These are phyloP conservation scores for Rhodotorula sp. DNA, from an alignment of 1,284 basidiomycete species.

Conservation along the genomic window DNA sequence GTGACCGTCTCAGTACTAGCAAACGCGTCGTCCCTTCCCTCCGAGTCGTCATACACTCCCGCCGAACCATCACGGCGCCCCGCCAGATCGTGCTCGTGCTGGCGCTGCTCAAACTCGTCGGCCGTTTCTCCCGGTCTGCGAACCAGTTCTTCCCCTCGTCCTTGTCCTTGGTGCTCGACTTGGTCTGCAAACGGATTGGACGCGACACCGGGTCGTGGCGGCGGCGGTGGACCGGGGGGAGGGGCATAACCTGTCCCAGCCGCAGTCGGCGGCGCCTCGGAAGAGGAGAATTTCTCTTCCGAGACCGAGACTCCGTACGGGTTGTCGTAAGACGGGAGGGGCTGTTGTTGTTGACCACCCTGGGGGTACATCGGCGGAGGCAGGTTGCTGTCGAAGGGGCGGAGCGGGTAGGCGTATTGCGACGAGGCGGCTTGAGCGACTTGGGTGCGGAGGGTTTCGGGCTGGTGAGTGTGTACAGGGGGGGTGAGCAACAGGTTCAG, in stretches of 20 bases:
- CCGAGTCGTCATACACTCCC: background rate
- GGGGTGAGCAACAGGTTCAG: too few species aligned
- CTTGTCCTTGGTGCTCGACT: slow-evolving; percentile 8
- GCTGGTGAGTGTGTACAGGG: slow-evolving; percentile 1
- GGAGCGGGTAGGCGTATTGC: slow-evolving; percentile 30
- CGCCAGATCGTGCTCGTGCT: slow-evolving; percentile 18
- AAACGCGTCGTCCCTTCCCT: background rate
- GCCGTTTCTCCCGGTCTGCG: slow-evolving; percentile 18
- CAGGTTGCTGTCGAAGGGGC: slow-evolving; percentile 17
- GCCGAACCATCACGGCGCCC: background rate
- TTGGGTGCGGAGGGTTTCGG: slow-evolving; percentile 26
- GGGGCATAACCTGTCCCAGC: background rate
- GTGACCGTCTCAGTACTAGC: slow-evolving; percentile 37
- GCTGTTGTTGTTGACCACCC: background rate
- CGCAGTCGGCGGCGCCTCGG: too few species aligned
- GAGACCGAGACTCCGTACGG: slow-evolving; percentile 11
- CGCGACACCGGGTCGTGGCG: background rate
- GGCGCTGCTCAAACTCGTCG: slow-evolving; percentile 24
- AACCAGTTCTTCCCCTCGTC: background rate
- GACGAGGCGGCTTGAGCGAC: slow-evolving; percentile 21
- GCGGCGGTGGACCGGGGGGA: background rate
- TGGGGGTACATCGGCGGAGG: slow-evolving; percentile 1
- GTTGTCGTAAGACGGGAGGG: slow-evolving; percentile 19
- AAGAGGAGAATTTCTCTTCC: slow-evolving; percentile 11
- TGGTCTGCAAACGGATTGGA: slow-evolving; percentile 29